Conservation (phyloP, 1,284 basidiomycete genomes). For the Naganishia liquefaciens region DNA sequence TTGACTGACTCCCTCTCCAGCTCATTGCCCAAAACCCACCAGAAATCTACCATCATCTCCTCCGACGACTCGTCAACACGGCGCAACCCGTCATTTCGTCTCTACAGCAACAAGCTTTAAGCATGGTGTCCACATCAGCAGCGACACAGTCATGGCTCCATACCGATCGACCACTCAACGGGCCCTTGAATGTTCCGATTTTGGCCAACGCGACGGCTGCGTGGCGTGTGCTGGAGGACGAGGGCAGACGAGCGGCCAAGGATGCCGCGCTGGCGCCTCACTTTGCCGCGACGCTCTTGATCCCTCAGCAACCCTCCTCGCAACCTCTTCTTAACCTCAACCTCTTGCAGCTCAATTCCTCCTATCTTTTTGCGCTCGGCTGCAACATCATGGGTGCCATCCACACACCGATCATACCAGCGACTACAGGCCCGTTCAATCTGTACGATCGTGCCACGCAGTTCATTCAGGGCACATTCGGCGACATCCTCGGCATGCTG, state of each 20-base stretch:
- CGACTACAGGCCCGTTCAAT: constrained; percentile 21
- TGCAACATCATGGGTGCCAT: constrained; percentile 51
- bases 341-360: constrained; percentile 47
- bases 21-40: constrained; percentile 90
- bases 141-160: constrained; percentile 2
- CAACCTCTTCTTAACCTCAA: constrained; percentile 50
- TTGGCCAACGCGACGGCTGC: constrained; percentile 43
- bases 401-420: constrained; percentile 43
- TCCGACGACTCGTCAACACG: constrained; percentile 84
- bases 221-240: constrained; percentile 51
- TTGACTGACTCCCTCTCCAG: constrained; percentile 55
- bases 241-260: constrained; percentile 49
- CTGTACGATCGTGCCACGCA: constrained; percentile 25
- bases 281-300: constrained; percentile 52
- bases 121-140: constrained; percentile 45
- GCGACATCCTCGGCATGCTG: constrained; percentile 43
- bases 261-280: constrained; percentile 52
- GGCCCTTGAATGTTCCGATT: constrained; percentile 33
- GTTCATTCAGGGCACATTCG: constrained; percentile 36
- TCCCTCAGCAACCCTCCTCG: constrained; percentile 46
- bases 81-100: constrained; percentile 51
- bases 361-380: constrained; percentile 47
- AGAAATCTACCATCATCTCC: constrained; percentile 93
- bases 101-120: constrained; percentile 47
- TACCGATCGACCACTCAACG: constrained; percentile 16